phyloP scores from a whole-genome alignment of 1,139 yeast species.

The Candida freyschussii region DNA sequence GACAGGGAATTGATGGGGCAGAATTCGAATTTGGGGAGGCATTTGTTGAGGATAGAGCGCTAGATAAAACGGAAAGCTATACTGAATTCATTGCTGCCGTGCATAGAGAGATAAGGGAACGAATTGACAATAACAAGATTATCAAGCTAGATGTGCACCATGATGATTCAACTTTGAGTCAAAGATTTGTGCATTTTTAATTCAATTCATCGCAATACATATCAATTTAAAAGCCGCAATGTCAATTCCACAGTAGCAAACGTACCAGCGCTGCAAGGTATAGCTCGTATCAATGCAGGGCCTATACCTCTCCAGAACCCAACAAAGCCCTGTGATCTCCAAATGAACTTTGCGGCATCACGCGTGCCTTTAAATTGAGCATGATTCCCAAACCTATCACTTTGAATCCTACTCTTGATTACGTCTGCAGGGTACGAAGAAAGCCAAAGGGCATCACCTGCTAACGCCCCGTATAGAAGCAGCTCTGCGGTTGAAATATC shows the following conservation, averaged over 20 bases:
- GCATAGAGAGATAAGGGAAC: conserved; percentile 57
- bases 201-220: not conserved
- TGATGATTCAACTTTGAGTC: conserved; percentile 29
- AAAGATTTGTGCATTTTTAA: conserved; percentile 26
- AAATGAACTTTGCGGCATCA: conserved; percentile 52
- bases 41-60: conserved; percentile 71
- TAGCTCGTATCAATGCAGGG: conserved; percentile 90
- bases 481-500: conserved; percentile 42
- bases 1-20: conserved; percentile 63
- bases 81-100: conserved; percentile 56
- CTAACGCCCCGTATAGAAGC: conserved; percentile 85
- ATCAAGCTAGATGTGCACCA: conserved; percentile 20
- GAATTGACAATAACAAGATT: conserved; percentile 38
- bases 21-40: conserved; percentile 52
- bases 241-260: conserved; percentile 87
- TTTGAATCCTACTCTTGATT: conserved; percentile 78
- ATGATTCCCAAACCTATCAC: conserved; percentile 41
- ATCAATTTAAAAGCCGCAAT: conserved; percentile 51
- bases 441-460: conserved; percentile 85
- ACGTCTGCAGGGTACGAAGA: conserved; percentile 82
- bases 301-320: conserved; percentile 87
- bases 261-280: conserved; percentile 96
- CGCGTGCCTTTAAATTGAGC: conserved; percentile 38
- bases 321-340: conserved; percentile 50
- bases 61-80: conserved; percentile 46